Percentiles rank a stretch among this genome's conserved stretches.
phyloP scores from a whole-genome alignment of 2,329 filamentous ascomycete genomes.

The Diaporthe citri region DNA sequence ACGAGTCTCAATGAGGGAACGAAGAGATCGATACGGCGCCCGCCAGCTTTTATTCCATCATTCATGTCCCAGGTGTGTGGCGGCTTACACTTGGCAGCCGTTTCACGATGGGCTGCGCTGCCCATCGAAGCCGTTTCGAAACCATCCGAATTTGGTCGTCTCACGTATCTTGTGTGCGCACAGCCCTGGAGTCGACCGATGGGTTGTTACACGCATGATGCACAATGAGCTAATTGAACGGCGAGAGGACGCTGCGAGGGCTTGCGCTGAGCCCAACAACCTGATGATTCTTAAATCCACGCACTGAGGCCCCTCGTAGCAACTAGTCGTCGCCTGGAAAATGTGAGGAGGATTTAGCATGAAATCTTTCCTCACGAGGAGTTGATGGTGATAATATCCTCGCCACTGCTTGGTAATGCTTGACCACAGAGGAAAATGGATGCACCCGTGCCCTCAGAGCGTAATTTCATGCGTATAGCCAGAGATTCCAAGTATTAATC shows the following conservation, averaged over 20 bases:
- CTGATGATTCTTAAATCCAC: too few relatives aligned
- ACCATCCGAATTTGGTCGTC: constrained; percentile 31
- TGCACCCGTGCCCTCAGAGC: not conserved
- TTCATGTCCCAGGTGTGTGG: not conserved
- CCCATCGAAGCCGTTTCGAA: constrained; percentile 29
- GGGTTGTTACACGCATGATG: not conserved
- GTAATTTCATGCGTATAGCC: not conserved
- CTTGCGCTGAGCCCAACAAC: not conserved
- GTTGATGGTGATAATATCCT: not conserved
- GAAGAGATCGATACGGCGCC: not conserved
- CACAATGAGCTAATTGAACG: not conserved
- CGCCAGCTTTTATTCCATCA: not conserved
- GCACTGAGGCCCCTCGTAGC: not conserved
- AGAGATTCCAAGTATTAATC: not conserved
- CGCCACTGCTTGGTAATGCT: not conserved
- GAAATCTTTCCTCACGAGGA: not conserved
- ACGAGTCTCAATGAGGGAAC: not conserved
- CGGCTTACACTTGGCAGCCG: constrained; percentile 20
- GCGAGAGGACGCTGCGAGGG: not conserved
- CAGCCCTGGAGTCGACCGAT: not conserved
- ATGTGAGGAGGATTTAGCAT: not conserved
- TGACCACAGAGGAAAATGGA: not conserved
- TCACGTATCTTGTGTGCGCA: not conserved
- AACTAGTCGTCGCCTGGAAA: not conserved
- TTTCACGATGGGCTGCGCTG: constrained; percentile 19